Conservation (phyloP, 805 yeast genomes). For the Monosporozyma siamensis region DNA sequence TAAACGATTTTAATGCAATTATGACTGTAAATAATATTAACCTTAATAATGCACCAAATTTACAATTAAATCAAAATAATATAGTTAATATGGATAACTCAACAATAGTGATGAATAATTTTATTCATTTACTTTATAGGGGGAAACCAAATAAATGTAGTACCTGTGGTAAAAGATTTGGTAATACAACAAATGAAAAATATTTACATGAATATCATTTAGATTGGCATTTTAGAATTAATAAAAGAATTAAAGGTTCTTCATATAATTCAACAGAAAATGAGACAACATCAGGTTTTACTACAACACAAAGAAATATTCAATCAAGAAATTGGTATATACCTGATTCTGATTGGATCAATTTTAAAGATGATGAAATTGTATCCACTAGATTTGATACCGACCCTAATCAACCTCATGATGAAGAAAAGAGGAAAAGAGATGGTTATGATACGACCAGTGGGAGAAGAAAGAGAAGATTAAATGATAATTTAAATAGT, state of each 20-base stretch:
- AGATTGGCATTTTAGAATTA: conserved; percentile 95
- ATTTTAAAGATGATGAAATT: conserved; percentile 60
- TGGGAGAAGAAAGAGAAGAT: neutral
- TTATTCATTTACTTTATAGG: conserved; percentile 25
- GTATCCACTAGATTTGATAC: conserved; percentile 30
- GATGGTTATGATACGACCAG: conserved; percentile 5
- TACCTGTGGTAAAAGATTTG: conserved; percentile 81
- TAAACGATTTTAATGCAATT: conserved; percentile 26
- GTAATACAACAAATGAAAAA: conserved; percentile 47
- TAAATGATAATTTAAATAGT: neutral
- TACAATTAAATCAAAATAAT: conserved; percentile 31
- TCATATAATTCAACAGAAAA: conserved; percentile 55
- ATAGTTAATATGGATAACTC: conserved; percentile 21
- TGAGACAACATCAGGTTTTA: conserved; percentile 24
- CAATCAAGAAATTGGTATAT: conserved; percentile 81
- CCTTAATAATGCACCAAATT: conserved; percentile 21
- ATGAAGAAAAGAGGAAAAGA: conserved; percentile 4
- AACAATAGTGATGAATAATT: conserved; percentile 21
- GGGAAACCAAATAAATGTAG: conserved; percentile 71
- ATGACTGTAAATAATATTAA: conserved; percentile 24
- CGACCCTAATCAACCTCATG: conserved; percentile 4
- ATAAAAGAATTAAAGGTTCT: conserved; percentile 55
- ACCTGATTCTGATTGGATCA: conserved; percentile 60
- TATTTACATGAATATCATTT: conserved; percentile 54
- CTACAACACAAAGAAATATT: conserved; percentile 30